Evolutionary conservation across 257 asterid genomes (phyloP).

Genomic region (Eustoma russellianum): DNA sequence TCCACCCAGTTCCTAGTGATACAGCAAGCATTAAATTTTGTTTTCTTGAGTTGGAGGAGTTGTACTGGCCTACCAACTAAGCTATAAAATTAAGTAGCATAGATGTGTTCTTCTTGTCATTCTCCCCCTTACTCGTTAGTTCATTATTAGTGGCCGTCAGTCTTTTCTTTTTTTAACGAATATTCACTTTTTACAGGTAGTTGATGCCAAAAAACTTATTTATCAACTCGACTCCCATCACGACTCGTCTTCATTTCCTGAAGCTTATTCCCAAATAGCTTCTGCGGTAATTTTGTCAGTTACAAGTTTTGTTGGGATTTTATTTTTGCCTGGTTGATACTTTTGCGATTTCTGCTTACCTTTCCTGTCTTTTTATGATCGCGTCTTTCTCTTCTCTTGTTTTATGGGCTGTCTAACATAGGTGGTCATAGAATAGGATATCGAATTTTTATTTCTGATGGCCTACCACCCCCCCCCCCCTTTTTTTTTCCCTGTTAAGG

Average conservation of each 20-base stretch:
- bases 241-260: conserved; percentile 80
- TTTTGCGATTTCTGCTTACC: not conserved
- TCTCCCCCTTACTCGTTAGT: not conserved
- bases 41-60: no score
- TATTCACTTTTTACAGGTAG: conserved; percentile 48
- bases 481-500: no score
- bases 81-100: no score
- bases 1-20: no score
- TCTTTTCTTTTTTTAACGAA: conserved; percentile 4
- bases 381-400: not conserved
- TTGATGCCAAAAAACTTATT: conserved; percentile 90
- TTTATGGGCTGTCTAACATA: conserved; percentile 1
- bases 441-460: no score
- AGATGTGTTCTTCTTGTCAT: conserved; percentile 1
- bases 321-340: not conserved
- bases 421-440: conserved; percentile 3
- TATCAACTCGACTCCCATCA: conserved; percentile 70
- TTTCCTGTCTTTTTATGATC: not conserved
- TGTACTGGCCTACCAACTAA: no score
- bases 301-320: not conserved
- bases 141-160: no score
- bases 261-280: conserved; percentile 90
- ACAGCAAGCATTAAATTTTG: no score
- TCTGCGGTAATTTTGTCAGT: conserved; percentile 56
- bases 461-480: no score